Evolutionary conservation across 805 yeast species (phyloP), one percentile per base, ranked within the genome.

Genomic region (Cyberlindnera meyerae): DNA sequence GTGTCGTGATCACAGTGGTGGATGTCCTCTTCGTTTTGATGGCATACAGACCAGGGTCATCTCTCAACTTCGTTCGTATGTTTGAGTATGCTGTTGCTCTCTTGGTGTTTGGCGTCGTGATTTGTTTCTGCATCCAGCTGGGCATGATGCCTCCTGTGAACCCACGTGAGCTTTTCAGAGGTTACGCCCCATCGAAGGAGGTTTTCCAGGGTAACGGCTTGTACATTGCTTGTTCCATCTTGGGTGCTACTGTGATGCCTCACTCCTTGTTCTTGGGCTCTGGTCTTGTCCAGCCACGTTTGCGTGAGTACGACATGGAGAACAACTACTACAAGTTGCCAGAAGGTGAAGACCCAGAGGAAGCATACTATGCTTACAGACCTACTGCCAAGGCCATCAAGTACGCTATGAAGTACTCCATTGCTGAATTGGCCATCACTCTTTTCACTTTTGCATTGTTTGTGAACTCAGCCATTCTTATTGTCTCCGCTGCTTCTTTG

Each of bases 161-260:
- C 5, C 54, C 72, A 8, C 75, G 78, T 42, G 83, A 77, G 20
- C 82, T 90, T 3, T 66, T 84, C 41, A 58, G 66, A 11, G 96
- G 96, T 0, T 87, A 79, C 51, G 47, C 75, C 24, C 84, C 84
- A 4, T 66, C 73, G 5, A 52, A 52, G 31, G 66, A 65, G 0
- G 64, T 75, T 57, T 64, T 77, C 21, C 63, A 71, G 36, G 75
- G 73, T 16, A 75, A 77, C 40, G 96, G 95, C 2, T 61, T 89
- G 24, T 86, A 82, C 51, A 62, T 85, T 34, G 73, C 88, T 44
- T 77, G 90, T 49, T 96, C 96, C 16, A 81, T 89, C 38, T 64
- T 89, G 41, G 97, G 97, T 21, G 95, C 96, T 17, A 88, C 96
- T 2, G 90, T 89, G 18, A 88, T 88, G 97, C 96, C 96, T 7